Base-by-base conservation (phyloP, 768 basidiomycete genomes). In the Rhodosporidiobolus sp. region DNA sequence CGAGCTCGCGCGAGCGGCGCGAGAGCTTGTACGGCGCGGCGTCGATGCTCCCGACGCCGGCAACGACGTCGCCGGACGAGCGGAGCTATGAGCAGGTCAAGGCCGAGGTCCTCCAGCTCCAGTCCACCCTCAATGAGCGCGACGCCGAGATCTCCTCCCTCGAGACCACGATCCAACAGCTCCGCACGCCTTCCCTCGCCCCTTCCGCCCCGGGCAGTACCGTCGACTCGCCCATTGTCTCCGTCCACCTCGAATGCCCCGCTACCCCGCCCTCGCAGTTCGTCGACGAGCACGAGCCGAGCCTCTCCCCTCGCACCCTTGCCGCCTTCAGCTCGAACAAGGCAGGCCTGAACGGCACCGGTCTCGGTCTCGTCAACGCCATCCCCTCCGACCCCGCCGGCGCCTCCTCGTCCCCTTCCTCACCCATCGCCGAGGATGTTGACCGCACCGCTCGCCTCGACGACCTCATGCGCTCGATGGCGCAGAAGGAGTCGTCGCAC, bases 381-480 rank as follows among this genome's bases (percentile, higher is more conserved):
- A 19, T 19, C 30, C 16, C 61, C 19, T 5, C 54, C 6, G 65
- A 74, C 32, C 6, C 22, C 11, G 28, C 61, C 22, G 24, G 2
- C 4, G 45, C 35, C 4, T 58, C 60, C 4, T 35, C 54, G 0
- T 30, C 46, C 12, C 22, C 53, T 19, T 53, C 52, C 11, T 57
- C 75, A 74, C 28, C 68, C 79, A 56, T 4, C 50, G 65, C 46
- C 50, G 61, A 77, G 2, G 59, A 61, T 2, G 55, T 17, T 0
- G 24, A 77, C 45, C 70, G 79, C 34, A 65, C 77, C 38, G 67
- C 79, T 48, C 85, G 90, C 65, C 83, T 96, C 49, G 94, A 95
- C 77, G 92, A 94, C 77, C 86, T 97, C 24, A 95, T 97, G 92
- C 83, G 89, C 91, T 92, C 95, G 4, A 97, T 98, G 95, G 94